These are phyloP conservation scores for Citrus mangshanensis DNA, from an alignment of 345 rosid genomes.

Conservation along the genomic window DNA sequence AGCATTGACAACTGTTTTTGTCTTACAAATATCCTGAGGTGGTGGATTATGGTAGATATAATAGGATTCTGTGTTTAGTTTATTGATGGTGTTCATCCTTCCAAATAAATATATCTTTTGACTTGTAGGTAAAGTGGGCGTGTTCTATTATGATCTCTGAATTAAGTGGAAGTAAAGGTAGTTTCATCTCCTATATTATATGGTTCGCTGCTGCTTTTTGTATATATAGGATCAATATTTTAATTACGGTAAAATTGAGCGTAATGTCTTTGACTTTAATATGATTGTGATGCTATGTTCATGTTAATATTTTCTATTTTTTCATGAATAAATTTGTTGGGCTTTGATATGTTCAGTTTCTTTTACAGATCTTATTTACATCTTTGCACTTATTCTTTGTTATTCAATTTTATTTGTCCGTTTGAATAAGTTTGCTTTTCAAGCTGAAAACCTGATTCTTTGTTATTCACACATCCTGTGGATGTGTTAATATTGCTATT, in stretches of 20 bases:
- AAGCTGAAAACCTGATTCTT: neutral
- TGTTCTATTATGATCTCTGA: constrained; percentile 97
- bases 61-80: constrained; percentile 36
- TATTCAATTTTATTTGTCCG: neutral
- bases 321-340: neutral
- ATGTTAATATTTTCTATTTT: neutral
- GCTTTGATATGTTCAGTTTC: constrained; percentile 2
- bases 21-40: constrained; percentile 5
- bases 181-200: constrained; percentile 58
- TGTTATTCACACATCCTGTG: neutral
- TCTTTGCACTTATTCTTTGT: neutral
- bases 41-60: constrained; percentile 30
- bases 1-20: constrained; percentile 6
- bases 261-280: neutral
- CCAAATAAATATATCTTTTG: constrained; percentile 89
- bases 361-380: neutral
- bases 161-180: constrained; percentile 98
- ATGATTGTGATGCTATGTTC: neutral
- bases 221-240: constrained; percentile 18
- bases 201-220: constrained; percentile 32
- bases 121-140: constrained; percentile 99
- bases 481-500: neutral
- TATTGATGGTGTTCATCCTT: constrained; percentile 60
- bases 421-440: neutral
- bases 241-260: constrained; percentile 10